These are phyloP conservation scores for Bombardia bombarda DNA, from an alignment of 495 filamentous ascomycete genomes.

Conservation along the genomic window DNA sequence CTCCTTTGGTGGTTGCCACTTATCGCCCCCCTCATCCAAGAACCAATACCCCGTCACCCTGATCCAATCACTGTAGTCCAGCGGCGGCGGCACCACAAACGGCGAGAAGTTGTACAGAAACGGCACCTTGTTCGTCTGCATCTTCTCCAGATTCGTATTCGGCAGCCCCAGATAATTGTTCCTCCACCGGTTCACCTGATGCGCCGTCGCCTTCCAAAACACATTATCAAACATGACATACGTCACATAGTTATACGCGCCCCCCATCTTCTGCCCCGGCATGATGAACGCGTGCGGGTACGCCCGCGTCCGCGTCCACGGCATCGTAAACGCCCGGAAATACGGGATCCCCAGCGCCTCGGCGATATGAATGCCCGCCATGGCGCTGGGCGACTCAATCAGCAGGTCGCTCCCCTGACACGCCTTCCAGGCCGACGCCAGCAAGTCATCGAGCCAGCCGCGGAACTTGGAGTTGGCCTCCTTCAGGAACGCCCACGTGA, in stretches of 20 bases:
- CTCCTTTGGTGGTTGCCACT: constrained; percentile 67
- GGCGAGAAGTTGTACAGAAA: constrained; percentile 98
- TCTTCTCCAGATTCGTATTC: constrained; percentile 75
- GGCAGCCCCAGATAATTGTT: constrained; percentile 70
- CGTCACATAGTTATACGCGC: constrained; percentile 87
- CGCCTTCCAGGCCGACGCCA: constrained; percentile 73
- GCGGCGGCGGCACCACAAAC: constrained; percentile 79
- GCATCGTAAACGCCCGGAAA: constrained; percentile 98
- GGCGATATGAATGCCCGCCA: constrained; percentile 98
- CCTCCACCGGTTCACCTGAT: constrained; percentile 90
- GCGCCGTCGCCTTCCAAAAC: constrained; percentile 89
- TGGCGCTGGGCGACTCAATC: constrained; percentile 93
- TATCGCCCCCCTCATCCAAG: constrained; percentile 65
- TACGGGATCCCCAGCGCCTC: constrained; percentile 91
- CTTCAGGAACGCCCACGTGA: constrained; percentile 82
- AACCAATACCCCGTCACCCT: constrained; percentile 98
- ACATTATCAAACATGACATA: constrained; percentile 97
- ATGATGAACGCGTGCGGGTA: constrained; percentile 98
- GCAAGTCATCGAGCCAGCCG: constrained; percentile 85
- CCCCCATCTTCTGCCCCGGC: constrained; percentile 86
- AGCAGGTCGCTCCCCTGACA: constrained; percentile 85
- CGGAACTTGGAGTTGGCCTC: constrained; percentile 86
- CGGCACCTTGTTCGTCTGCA: constrained; percentile 93
- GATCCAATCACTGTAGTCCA: constrained; percentile 98
- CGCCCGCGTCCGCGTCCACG: constrained; percentile 90